Evolutionary conservation across 163 green algal species (phyloP).

Genomic region (Picocystis sp.): DNA sequence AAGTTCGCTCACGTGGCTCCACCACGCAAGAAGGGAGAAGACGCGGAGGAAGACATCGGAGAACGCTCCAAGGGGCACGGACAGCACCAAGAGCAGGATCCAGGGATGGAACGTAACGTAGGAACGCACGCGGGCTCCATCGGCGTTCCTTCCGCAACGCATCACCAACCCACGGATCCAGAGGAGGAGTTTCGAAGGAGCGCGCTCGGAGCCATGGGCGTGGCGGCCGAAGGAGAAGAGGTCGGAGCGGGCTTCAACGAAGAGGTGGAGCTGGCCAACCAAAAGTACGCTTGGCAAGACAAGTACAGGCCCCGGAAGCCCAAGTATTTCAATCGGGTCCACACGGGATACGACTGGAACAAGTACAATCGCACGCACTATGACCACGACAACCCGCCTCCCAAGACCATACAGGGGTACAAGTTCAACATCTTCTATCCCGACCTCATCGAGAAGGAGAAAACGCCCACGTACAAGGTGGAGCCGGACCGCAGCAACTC

Average conservation of each 20-base stretch:
- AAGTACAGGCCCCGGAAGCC: conserved; percentile 91
- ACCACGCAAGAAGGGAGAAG: conserved; percentile 14
- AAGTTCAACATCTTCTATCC: conserved; percentile 92
- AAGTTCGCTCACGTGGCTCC: conserved; percentile 1
- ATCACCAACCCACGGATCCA: too few relatives aligned
- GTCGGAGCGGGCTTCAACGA: conserved; percentile 40
- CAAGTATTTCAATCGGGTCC: conserved; percentile 98
- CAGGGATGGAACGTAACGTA: conserved; percentile 4
- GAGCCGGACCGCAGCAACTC: conserved; percentile 17
- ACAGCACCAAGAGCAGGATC: conserved; percentile 14
- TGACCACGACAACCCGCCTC: conserved; percentile 93
- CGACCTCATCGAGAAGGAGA: conserved; percentile 83
- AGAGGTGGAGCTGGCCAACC: conserved; percentile 20
- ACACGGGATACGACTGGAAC: conserved; percentile 97
- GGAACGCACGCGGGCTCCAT: too few relatives aligned
- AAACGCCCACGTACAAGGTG: conserved; percentile 44
- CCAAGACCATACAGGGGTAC: conserved; percentile 77
- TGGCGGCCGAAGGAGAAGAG: conserved; percentile 12
- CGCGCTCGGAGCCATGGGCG: background rate
- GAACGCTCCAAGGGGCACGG: conserved; percentile 1
- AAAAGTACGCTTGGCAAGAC: conserved; percentile 94
- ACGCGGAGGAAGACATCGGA: conserved; percentile 7
- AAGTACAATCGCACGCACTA: conserved; percentile 99
- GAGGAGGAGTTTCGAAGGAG: too few relatives aligned
- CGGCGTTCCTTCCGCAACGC: too few relatives aligned